These are phyloP conservation scores for Diutina catenulata DNA, from an alignment of 1,139 yeast species.

Conservation along the genomic window DNA sequence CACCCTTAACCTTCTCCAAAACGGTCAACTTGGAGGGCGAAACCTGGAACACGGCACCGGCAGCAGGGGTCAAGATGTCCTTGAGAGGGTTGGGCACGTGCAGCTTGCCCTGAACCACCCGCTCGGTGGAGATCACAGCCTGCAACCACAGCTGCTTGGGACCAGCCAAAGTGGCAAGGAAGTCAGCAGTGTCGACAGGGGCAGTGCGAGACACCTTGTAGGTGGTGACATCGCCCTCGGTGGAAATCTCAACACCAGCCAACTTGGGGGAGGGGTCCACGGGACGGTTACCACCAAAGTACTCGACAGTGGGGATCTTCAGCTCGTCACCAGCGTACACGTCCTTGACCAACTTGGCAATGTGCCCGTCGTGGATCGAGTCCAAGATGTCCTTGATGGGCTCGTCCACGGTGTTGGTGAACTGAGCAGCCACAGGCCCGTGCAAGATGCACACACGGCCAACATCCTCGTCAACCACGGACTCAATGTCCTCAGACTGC, in stretches of 20 bases:
- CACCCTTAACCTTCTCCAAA: slow-evolving; percentile 64
- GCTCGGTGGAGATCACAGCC: slow-evolving; percentile 70
- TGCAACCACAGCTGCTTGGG: slow-evolving; percentile 75
- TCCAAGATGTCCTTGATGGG: slow-evolving; percentile 89
- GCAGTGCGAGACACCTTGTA: slow-evolving; percentile 33
- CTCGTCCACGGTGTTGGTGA: slow-evolving; percentile 75
- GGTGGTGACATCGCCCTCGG: slow-evolving; percentile 22
- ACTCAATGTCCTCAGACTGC: slow-evolving; percentile 97
- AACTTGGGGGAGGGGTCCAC: slow-evolving; percentile 12
- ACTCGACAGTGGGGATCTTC: slow-evolving; percentile 77
- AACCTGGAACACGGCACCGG: slow-evolving; percentile 55
- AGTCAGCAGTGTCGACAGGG: slow-evolving; percentile 39
- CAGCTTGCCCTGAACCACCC: slow-evolving; percentile 76
- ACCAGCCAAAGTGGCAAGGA: slow-evolving; percentile 84
- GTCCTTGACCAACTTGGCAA: slow-evolving; percentile 54
- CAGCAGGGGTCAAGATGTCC: slow-evolving; percentile 67
- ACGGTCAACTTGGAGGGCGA: slow-evolving; percentile 15
- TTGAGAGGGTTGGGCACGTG: slow-evolving; percentile 72
- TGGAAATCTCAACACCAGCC: slow-evolving; percentile 11
- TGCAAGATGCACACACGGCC: slow-evolving; percentile 97
- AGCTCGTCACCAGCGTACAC: slow-evolving; percentile 60
- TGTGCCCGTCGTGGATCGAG: slow-evolving; percentile 82
- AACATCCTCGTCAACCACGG: slow-evolving; percentile 92
- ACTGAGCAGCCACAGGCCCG: slow-evolving; percentile 98
- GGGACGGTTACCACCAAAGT: slow-evolving; percentile 63